Conservation (phyloP, 495 filamentous ascomycete genomes). For the Lophiostoma macrostomum region DNA sequence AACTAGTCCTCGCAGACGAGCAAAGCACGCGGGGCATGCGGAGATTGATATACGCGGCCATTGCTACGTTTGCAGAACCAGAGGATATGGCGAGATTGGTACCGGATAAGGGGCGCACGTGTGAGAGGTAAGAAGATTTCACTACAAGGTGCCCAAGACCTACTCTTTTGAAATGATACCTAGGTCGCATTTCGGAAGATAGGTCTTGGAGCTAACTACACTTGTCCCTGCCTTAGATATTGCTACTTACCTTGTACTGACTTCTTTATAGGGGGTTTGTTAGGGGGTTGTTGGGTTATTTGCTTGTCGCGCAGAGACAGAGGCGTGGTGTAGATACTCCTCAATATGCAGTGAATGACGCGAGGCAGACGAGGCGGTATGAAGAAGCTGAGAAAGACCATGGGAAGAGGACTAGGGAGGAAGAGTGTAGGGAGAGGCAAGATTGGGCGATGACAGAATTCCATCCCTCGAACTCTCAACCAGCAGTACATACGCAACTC, state of each 20-base stretch:
- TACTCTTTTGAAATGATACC: too few species aligned
- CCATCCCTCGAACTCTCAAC: neutral
- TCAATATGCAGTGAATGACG: too few species aligned
- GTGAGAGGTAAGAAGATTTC: too few species aligned
- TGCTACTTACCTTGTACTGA: too few species aligned
- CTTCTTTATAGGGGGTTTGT: conserved; percentile 10
- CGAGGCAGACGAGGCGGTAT: too few species aligned
- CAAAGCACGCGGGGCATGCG: neutral
- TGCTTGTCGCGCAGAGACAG: neutral
- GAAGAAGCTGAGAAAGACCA: neutral
- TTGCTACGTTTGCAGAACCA: neutral
- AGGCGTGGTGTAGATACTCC: neutral
- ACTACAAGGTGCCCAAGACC: too few species aligned
- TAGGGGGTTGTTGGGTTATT: conserved; percentile 1
- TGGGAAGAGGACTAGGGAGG: neutral
- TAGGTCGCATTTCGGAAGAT: too few species aligned
- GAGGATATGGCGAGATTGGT: conserved; percentile 10
- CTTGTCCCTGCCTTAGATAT: too few species aligned
- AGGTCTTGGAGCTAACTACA: too few species aligned
- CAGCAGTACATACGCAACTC: neutral
- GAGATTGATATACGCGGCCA: neutral
- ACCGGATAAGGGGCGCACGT: neutral
- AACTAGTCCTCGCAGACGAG: neutral
- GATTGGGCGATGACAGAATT: too few species aligned
- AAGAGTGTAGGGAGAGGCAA: too few species aligned